These are phyloP conservation scores for Chlorociboria aeruginascens DNA, from an alignment of 495 filamentous ascomycete species.

Conservation along the genomic window DNA sequence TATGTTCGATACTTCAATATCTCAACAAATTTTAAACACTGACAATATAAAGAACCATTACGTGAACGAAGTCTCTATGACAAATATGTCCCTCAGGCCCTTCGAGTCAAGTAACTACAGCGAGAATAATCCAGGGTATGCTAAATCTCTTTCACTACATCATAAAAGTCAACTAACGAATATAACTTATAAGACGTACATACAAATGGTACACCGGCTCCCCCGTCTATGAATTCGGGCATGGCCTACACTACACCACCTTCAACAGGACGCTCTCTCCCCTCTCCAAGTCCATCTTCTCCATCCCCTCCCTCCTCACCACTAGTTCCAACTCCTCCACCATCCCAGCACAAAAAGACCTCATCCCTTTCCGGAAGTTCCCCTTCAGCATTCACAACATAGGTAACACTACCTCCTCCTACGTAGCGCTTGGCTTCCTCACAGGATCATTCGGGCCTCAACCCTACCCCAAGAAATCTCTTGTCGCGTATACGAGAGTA, in stretches of 20 bases:
- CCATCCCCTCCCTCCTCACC: slow-evolving; percentile 19
- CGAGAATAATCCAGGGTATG: slow-evolving; percentile 19
- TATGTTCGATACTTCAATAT: background rate
- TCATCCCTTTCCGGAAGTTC: slow-evolving; percentile 34
- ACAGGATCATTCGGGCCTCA: slow-evolving; percentile 42
- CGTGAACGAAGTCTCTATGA: slow-evolving; percentile 38
- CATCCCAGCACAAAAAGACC: slow-evolving; percentile 12
- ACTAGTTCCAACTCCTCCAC: slow-evolving; percentile 19
- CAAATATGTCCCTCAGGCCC: slow-evolving; percentile 45
- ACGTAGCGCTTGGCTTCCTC: slow-evolving; percentile 44
- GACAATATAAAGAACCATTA: slow-evolving; percentile 24
- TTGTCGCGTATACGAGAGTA: slow-evolving; percentile 48
- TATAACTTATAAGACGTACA: slow-evolving; percentile 36
- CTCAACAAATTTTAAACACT: background rate
- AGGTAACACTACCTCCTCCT: slow-evolving; percentile 43
- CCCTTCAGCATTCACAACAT: slow-evolving; percentile 37
- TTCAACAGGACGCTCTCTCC: slow-evolving; percentile 27
- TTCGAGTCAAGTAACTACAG: slow-evolving; percentile 10
- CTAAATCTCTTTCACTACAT: background rate
- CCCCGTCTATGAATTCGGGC: slow-evolving; percentile 42
- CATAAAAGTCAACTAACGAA: slow-evolving; percentile 10
- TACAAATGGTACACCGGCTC: slow-evolving; percentile 50
- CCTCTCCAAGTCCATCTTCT: slow-evolving; percentile 1
- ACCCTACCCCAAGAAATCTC: slow-evolving; percentile 51
- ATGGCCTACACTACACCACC: slow-evolving; percentile 41